Conservation (phyloP, 2,329 filamentous ascomycete species). For the Cytospora schulzeri region DNA sequence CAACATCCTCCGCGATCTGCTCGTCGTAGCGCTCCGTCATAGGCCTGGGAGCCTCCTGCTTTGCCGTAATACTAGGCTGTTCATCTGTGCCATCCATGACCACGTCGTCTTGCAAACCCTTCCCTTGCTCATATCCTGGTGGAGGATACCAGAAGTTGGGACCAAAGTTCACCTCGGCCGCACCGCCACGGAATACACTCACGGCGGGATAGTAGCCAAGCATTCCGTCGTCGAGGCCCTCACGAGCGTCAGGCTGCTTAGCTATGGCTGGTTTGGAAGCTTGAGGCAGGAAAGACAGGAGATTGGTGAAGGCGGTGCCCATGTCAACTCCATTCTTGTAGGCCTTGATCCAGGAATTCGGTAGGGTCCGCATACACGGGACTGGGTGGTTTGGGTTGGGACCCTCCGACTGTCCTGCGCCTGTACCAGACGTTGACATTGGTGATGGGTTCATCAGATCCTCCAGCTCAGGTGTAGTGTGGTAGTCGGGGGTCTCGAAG, state of each 20-base stretch:
- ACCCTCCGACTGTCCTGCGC: slow-evolving; percentile 51
- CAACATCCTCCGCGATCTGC: slow-evolving; percentile 90
- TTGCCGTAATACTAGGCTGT: slow-evolving; percentile 29
- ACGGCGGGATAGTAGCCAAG: slow-evolving; percentile 94
- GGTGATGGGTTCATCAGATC: slow-evolving; percentile 75
- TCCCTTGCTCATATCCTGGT: slow-evolving; percentile 52
- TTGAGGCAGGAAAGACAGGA: slow-evolving; percentile 88
- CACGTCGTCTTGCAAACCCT: slow-evolving; percentile 45
- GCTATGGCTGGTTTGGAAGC: slow-evolving; percentile 71
- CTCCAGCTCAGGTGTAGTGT: slow-evolving; percentile 84
- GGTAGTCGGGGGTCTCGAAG: slow-evolving; percentile 91
- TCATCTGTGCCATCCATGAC: slow-evolving; percentile 49
- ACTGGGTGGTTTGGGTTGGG: slow-evolving; percentile 73
- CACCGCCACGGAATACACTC: slow-evolving; percentile 87
- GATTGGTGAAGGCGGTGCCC: slow-evolving; percentile 84
- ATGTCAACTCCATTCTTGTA: slow-evolving; percentile 91
- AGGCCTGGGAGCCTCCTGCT: slow-evolving; percentile 48
- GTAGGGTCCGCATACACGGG: slow-evolving; percentile 80
- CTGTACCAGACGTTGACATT: slow-evolving; percentile 43
- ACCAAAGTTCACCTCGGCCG: slow-evolving; percentile 92
- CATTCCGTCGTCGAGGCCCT: slow-evolving; percentile 91
- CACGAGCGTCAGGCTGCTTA: slow-evolving; percentile 70
- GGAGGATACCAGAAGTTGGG: slow-evolving; percentile 91
- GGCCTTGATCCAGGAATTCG: slow-evolving; percentile 81
- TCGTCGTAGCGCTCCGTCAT: slow-evolving; percentile 83